Evolutionary conservation across 768 basidiomycete genomes (phyloP), one percentile per base, ranked within the genome.

Genomic region (Strobilomyces dryophilus): DNA sequence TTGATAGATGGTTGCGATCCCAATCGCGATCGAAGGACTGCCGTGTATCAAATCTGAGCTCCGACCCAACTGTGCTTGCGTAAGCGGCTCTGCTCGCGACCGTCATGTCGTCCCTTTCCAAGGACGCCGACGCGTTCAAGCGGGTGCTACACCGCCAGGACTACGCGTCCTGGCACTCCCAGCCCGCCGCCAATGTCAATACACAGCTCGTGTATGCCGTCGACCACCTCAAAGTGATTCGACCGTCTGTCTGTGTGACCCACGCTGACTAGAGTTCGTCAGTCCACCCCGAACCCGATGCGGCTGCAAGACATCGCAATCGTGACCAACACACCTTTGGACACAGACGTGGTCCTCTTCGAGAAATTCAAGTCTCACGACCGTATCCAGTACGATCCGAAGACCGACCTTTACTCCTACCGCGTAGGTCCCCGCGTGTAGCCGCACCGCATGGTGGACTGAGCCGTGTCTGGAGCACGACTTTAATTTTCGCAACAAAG

Each of bases 201-300:
- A 95, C 92, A 0, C 91, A 93, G 68, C 77, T 95, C 29, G 83
- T 92, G 3, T 92, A 91, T 64, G 87, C 87, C 7, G 84, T 95
- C 24, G 83, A 84, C 58, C 79, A 86, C 68, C 79, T 95, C 54
- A 94, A 89, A 76, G 89, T 88, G 62, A 65, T 53, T 59, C 44
- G 26, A 34, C 26, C 17, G 20, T 54, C 45, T 35, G 26, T 52
- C 36, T 35, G 40, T 52, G 32, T 57, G 52, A 41, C 54, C 49
- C 39, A 11, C 48, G 43, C 53, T 62, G 53, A 53, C 46, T 8
- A 10, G 11, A 26, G 14, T 54, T 18, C 5, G 14, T 31, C 60
- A 85, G 83, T 77, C 79, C 1, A 83, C 87, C 21, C 82, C 79
- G 53, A 85, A 82, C 54, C 93, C 92, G 11, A 91, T 91, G 79